Evolutionary conservation across 2,329 filamentous ascomycete species (phyloP).

Genomic region (Neospermospora avenae): DNA sequence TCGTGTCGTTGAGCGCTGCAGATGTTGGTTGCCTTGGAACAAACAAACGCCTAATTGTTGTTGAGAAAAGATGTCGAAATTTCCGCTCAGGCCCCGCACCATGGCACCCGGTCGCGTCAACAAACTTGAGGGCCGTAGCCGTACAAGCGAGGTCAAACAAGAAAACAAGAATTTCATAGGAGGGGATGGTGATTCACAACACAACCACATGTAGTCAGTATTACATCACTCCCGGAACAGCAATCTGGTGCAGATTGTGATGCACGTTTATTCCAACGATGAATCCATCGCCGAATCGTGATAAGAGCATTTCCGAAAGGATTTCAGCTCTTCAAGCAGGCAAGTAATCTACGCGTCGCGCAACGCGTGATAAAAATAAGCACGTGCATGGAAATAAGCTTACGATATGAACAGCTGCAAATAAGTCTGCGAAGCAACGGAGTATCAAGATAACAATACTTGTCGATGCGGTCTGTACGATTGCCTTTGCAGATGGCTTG

Average conservation of each 20-base stretch:
- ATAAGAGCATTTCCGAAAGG: conserved; percentile 21
- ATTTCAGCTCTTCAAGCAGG: conserved; percentile 30
- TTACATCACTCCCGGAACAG: background rate
- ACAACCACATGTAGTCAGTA: background rate
- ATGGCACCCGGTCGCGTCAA: too few species aligned
- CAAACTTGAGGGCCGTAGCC: too few species aligned
- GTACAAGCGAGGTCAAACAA: too few species aligned
- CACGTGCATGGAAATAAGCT: background rate
- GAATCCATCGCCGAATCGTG: conserved; percentile 9
- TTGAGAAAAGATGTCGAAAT: too few species aligned
- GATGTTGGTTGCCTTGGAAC: too few species aligned
- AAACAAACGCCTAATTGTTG: too few species aligned
- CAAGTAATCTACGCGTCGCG: conserved; percentile 25
- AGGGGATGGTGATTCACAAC: background rate
- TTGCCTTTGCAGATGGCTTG: conserved; percentile 67
- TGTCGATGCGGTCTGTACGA: conserved; percentile 59
- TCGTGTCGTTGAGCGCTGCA: too few species aligned
- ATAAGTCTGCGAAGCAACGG: conserved; percentile 63
- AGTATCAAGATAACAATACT: conserved; percentile 57
- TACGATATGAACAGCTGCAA: conserved; percentile 46
- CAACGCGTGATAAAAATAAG: conserved; percentile 16
- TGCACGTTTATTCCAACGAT: conserved; percentile 4
- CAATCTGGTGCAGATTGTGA: background rate
- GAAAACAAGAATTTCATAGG: background rate
- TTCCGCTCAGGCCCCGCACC: too few species aligned